Base-by-base conservation (phyloP, 306 rosid species). In the Abrus pulchellus region DNA sequence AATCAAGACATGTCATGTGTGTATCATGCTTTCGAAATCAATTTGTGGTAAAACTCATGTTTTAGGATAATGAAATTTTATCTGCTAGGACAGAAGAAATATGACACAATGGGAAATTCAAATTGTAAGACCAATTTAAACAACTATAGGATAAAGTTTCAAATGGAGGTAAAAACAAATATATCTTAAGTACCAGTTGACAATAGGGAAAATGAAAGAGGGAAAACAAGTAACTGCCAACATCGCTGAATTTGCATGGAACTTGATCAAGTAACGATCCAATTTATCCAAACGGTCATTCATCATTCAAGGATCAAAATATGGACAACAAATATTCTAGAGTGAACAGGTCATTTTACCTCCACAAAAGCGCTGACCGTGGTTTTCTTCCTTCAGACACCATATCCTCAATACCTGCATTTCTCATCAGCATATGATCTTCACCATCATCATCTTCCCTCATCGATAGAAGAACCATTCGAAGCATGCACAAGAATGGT, bases 401-500 rank as follows among this genome's bases (percentile, higher is more conserved):
- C 54, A 87, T 84, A 74, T 92, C 97, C 54, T 89, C 97, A 67
- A 83, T 68, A 72, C 87, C 86, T 14, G 90, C 73, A 85, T 78
- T 91, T 80, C 93, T 89, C 86, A 87, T 87, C 44, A 92, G 93
- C 87, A 89, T 83, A 80, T 73, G 89, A 68, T 95, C 92, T 83
- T 80, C 94, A 27, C 99, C 99, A 76, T 91, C 86, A 77, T 95
- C 99, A 57, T 95, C 98, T 91, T 95, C 99, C 89, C 99, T 89
- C 94, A 95, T 90, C 0, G 99, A 95, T 52, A 95, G 90, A 82
- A 95, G 99, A 79, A 92, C 94, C 99, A 95, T 95, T 72, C 99
- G 88, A 69, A 95, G 99, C 99, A 95, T 95, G 88, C 98, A 91
- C 82, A 95, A 82, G 88, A 95, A 95, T 7, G 99, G 99, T 56